phyloP scores from a whole-genome alignment of 2,329 filamentous ascomycete species.

The Ilyonectria robusta region DNA sequence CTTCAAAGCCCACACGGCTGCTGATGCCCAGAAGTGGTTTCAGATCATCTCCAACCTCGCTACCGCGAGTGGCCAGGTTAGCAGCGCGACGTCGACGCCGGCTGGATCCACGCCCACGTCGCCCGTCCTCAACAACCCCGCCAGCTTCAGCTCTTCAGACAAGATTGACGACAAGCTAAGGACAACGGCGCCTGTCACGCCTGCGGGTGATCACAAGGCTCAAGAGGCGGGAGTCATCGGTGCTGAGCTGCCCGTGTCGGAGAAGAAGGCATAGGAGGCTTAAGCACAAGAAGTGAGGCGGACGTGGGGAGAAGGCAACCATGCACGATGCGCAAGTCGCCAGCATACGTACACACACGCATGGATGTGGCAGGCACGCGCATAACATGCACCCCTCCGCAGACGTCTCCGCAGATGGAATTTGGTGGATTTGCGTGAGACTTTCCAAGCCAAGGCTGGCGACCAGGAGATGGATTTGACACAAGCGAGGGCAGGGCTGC shows the following conservation, averaged over 20 bases:
- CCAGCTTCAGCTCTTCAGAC: slow-evolving; percentile 8
- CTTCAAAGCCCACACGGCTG: slow-evolving; percentile 88
- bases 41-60: slow-evolving; percentile 76
- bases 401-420: not conserved
- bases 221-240: slow-evolving; percentile 65
- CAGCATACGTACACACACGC: slow-evolving; percentile 27
- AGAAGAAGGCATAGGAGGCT: slow-evolving; percentile 41
- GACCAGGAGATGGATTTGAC: slow-evolving; percentile 12
- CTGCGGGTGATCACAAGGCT: slow-evolving; percentile 51
- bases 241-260: slow-evolving; percentile 43
- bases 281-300: slow-evolving; percentile 40
- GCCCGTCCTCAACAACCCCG: slow-evolving; percentile 38
- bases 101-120: slow-evolving; percentile 48
- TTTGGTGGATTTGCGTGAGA: slow-evolving; percentile 10
- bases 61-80: slow-evolving; percentile 61
- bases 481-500: slow-evolving; percentile 16
- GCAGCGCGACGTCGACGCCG: slow-evolving; percentile 46
- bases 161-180: slow-evolving; percentile 38
- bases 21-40: slow-evolving; percentile 89
- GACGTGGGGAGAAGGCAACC: slow-evolving; percentile 25
- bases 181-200: slow-evolving; percentile 29
- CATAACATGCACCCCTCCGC: not conserved
- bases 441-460: slow-evolving; percentile 35
- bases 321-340: slow-evolving; percentile 22
- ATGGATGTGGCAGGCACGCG: slow-evolving; percentile 18